These are phyloP conservation scores for Monoraphidium neglectum DNA, from an alignment of 139 green algal species.

Conservation along the genomic window DNA sequence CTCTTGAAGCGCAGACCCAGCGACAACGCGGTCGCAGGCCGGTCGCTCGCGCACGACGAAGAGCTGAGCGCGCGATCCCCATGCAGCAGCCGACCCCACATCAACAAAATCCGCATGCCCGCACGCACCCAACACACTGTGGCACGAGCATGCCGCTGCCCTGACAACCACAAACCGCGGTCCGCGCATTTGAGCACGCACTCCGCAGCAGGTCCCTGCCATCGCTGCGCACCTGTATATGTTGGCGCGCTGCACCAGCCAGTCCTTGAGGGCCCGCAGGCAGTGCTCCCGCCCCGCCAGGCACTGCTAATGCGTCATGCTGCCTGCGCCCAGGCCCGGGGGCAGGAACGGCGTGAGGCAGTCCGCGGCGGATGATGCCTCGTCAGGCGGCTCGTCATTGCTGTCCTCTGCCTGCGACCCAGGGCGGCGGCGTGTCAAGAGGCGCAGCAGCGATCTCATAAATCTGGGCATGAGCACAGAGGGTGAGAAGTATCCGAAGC, in stretches of 20 bases:
- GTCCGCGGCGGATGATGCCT: slow-evolving; percentile 60
- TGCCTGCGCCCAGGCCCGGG: slow-evolving; percentile 38
- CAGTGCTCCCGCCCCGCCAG: slow-evolving; percentile 71
- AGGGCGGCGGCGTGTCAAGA: too few relatives aligned
- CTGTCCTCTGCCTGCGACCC: slow-evolving; percentile 62
- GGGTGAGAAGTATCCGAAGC: too few relatives aligned
- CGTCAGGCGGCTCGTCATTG: slow-evolving; percentile 62
- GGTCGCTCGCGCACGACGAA: too few relatives aligned
- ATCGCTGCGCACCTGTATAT: slow-evolving; percentile 72
- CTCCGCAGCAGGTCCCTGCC: too few relatives aligned
- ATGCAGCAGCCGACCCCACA: too few relatives aligned
- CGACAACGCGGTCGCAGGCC: too few relatives aligned
- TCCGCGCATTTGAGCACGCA: too few relatives aligned
- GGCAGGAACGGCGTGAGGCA: slow-evolving; percentile 84
- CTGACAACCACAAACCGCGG: neutral
- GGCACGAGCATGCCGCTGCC: neutral
- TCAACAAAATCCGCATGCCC: neutral
- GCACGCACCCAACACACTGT: neutral
- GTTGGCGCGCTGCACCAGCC: slow-evolving; percentile 83
- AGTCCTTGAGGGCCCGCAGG: slow-evolving; percentile 84
- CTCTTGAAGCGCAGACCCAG: too few relatives aligned
- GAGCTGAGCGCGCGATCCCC: too few relatives aligned
- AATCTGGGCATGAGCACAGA: too few relatives aligned
- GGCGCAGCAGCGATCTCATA: too few relatives aligned
- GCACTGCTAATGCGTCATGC: slow-evolving; percentile 62